Evolutionary conservation across 2,329 filamentous ascomycete genomes (phyloP).

Genomic region (Ophiostoma sp.): DNA sequence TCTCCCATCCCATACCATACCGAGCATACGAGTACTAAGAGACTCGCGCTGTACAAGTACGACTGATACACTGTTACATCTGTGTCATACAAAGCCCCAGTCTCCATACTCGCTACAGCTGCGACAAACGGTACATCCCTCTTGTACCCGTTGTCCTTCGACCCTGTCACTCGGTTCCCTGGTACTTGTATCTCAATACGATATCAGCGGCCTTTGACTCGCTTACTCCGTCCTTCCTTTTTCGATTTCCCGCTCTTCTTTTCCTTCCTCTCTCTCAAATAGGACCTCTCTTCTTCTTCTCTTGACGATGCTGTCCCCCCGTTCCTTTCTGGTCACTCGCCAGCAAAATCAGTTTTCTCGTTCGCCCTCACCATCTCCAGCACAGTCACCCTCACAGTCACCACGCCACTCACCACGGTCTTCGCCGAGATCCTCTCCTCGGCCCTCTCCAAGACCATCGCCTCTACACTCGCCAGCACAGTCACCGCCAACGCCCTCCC

Average conservation of each 20-base stretch:
- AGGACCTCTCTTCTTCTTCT: constrained; percentile 6
- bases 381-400: constrained; percentile 14
- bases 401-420: constrained; percentile 13
- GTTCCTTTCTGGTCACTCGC: constrained; percentile 37
- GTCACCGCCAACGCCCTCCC: constrained; percentile 15
- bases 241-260: neutral
- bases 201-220: constrained; percentile 1
- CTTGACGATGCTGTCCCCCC: constrained; percentile 36
- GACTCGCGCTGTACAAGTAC: neutral
- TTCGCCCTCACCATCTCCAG: constrained; percentile 26
- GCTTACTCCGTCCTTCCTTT: neutral
- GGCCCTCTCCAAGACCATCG: constrained; percentile 11
- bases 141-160: neutral
- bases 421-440: constrained; percentile 10
- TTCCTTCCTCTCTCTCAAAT: neutral
- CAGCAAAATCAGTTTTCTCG: constrained; percentile 31
- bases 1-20: neutral
- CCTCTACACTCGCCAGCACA: constrained; percentile 15
- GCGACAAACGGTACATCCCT: neutral
- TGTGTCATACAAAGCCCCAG: neutral
- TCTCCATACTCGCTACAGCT: neutral
- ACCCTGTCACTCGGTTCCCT: neutral
- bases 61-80: neutral
- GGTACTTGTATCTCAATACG: neutral
- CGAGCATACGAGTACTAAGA: neutral